Evolutionary conservation across 2,329 filamentous ascomycete genomes (phyloP).

Genomic region (Fusarium luffae): DNA sequence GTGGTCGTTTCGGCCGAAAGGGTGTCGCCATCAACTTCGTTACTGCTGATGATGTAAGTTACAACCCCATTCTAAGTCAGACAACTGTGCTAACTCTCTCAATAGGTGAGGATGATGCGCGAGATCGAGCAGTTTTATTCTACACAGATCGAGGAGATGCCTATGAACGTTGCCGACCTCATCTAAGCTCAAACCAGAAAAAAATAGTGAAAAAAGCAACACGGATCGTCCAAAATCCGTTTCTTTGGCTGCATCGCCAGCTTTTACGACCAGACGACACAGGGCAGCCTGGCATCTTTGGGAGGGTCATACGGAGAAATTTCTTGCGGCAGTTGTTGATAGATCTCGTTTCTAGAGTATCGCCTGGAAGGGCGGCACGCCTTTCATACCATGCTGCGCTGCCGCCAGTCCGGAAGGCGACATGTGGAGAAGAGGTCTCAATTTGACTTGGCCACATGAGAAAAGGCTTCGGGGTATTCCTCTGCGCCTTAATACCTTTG

Average conservation of each 20-base stretch:
- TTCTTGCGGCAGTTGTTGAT: slow-evolving; percentile 54
- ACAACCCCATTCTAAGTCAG: too few relatives aligned
- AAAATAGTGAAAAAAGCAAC: slow-evolving; percentile 37
- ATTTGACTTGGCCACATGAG: slow-evolving; percentile 49
- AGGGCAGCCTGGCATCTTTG: slow-evolving; percentile 48
- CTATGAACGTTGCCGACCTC: slow-evolving; percentile 87
- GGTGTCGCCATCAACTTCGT: slow-evolving; percentile 99
- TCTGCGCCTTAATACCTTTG: slow-evolving; percentile 52
- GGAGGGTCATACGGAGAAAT: slow-evolving; percentile 49
- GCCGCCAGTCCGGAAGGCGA: slow-evolving; percentile 47
- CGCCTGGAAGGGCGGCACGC: slow-evolving; percentile 41
- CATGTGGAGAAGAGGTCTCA: slow-evolving; percentile 46
- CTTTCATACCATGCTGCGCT: slow-evolving; percentile 14
- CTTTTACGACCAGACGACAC: slow-evolving; percentile 33
- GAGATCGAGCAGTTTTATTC: slow-evolving; percentile 99
- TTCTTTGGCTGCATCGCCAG: slow-evolving; percentile 40
- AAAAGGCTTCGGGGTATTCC: slow-evolving; percentile 52
- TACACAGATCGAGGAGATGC: slow-evolving; percentile 99
- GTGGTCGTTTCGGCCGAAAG: slow-evolving; percentile 99
- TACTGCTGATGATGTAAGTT: slow-evolving; percentile 84
- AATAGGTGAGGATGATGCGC: slow-evolving; percentile 75
- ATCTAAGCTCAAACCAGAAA: slow-evolving; percentile 64
- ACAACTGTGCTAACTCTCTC: too few relatives aligned
- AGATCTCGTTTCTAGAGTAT: slow-evolving; percentile 56
- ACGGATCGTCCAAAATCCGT: slow-evolving; percentile 41